Evolutionary conservation across 179 eudicot species (phyloP), one percentile per base, ranked within the genome.

Genomic region (Pouteria campechiana): DNA sequence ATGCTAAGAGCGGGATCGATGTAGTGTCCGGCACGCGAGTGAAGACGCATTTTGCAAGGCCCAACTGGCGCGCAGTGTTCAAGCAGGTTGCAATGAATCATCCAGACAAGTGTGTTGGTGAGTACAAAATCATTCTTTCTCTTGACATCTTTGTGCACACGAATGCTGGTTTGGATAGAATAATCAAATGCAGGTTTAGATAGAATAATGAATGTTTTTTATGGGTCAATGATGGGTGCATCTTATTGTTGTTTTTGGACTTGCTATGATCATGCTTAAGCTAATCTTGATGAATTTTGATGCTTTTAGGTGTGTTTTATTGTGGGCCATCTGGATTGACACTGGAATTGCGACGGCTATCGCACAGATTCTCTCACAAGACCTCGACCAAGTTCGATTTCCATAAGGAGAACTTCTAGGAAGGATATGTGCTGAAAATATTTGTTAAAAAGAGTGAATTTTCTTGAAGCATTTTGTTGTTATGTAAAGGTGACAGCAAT

Each of bases 41-140:
- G 3, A 58, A 50, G 38, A 50, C 64, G 4, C 64, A 58, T 22
- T 58, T 58, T 13, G 88, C 96, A 24, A 58, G 51, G 34, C 64
- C 64, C 6, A 58, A 58, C 17, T 58, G 64, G 64, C 37, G 57
- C 1, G 44, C 46, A 7, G 65, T 51, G 14, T 59, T 50, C 41
- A 59, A 59, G 30, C 58, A 58, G 5, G 52, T 59, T 5, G 58
- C 65, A 2, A 40, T 59, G 3, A 51, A 52, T 38, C 65, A 59
- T 27, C 36, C 65, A 14, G 39, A 39, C 31, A 2, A 25, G n/a
- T 34, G 46, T 33, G 46, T 59, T n/a, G 65, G 65, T 59, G 20
- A 59, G 64, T n/a, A n/a, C n/a, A n/a, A n/a, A n/a, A n/a, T n/a
- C n/a, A n/a, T n/a, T n/a, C n/a, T n/a, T n/a, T n/a, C n/a, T n/a